Evolutionary conservation across 345 rosid species (phyloP).

Genomic region (Nephelium lappaceum): DNA sequence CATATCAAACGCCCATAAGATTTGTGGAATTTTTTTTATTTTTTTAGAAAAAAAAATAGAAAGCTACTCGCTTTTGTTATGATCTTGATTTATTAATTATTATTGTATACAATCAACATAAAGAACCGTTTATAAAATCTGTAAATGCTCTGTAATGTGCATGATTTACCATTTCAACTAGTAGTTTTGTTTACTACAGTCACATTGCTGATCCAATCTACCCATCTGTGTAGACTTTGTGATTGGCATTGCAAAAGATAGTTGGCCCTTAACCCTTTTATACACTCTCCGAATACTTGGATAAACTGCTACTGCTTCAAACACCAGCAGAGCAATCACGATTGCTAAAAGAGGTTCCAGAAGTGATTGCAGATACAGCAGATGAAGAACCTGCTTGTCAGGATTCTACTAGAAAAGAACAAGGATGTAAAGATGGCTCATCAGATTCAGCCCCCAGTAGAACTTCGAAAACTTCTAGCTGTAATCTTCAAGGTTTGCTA

Average conservation of each 20-base stretch:
- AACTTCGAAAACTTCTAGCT: neutral
- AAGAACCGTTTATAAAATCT: neutral
- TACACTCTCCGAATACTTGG: slow-evolving; percentile 41
- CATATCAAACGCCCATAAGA: neutral
- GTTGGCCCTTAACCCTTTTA: slow-evolving; percentile 27
- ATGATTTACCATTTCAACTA: neutral
- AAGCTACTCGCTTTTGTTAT: too few species aligned
- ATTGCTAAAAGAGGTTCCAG: slow-evolving; percentile 42
- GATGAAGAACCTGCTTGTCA: slow-evolving; percentile 16
- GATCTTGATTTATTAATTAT: too few species aligned
- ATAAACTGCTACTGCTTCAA: slow-evolving; percentile 39
- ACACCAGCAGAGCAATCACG: slow-evolving; percentile 48
- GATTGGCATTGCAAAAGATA: slow-evolving; percentile 5
- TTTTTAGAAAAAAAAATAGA: too few species aligned
- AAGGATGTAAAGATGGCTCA: neutral
- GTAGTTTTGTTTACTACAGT: neutral
- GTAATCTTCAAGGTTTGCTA: slow-evolving; percentile 20
- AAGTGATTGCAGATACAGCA: slow-evolving; percentile 41
- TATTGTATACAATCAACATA: too few species aligned
- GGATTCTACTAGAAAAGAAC: slow-evolving; percentile 2
- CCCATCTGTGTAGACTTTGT: neutral
- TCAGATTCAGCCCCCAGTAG: neutral
- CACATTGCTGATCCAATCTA: neutral
- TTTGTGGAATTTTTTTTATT: neutral
- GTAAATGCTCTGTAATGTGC: neutral